These are phyloP conservation scores for Lyophyllum semitale DNA, from an alignment of 768 basidiomycete species.

Conservation along the genomic window DNA sequence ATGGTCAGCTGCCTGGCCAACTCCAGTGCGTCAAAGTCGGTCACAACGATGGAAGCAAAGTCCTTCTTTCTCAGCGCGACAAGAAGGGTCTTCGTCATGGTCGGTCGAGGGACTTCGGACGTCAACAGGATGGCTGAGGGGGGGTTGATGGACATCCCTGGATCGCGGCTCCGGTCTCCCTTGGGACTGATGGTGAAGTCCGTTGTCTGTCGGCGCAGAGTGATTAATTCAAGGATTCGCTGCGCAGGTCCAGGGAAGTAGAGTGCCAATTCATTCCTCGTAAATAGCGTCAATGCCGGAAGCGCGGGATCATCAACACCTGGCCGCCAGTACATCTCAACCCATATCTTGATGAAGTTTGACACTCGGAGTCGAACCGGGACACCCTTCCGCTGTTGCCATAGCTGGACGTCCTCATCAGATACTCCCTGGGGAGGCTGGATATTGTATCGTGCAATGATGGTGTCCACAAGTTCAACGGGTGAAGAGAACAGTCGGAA, in stretches of 20 bases:
- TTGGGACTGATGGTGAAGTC: constrained; percentile 54
- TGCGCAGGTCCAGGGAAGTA: constrained; percentile 73
- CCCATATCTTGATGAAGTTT: constrained; percentile 93
- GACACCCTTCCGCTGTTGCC: constrained; percentile 86
- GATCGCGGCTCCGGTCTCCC: constrained; percentile 69
- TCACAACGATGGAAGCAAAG: constrained; percentile 63
- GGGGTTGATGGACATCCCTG: constrained; percentile 74
- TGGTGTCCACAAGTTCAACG: constrained; percentile 67
- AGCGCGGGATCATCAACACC: constrained; percentile 70
- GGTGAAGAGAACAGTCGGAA: constrained; percentile 92
- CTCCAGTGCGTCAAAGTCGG: constrained; percentile 93
- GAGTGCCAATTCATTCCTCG: constrained; percentile 56
- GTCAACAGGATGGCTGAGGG: constrained; percentile 41
- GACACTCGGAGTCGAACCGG: constrained; percentile 90
- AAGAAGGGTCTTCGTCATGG: constrained; percentile 80
- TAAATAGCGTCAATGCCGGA: constrained; percentile 58
- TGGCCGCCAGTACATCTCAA: constrained; percentile 88
- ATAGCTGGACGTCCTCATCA: constrained; percentile 64
- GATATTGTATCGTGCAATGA: constrained; percentile 85
- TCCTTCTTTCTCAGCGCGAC: constrained; percentile 66
- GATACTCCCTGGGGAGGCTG: constrained; percentile 60
- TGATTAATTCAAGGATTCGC: constrained; percentile 70
- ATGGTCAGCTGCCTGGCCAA: constrained; percentile 92
- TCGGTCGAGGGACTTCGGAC: constrained; percentile 81
- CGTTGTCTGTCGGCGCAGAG: constrained; percentile 51